phyloP scores from a whole-genome alignment of 2,329 filamentous ascomycete species.

The Coleophoma cylindrospora region DNA sequence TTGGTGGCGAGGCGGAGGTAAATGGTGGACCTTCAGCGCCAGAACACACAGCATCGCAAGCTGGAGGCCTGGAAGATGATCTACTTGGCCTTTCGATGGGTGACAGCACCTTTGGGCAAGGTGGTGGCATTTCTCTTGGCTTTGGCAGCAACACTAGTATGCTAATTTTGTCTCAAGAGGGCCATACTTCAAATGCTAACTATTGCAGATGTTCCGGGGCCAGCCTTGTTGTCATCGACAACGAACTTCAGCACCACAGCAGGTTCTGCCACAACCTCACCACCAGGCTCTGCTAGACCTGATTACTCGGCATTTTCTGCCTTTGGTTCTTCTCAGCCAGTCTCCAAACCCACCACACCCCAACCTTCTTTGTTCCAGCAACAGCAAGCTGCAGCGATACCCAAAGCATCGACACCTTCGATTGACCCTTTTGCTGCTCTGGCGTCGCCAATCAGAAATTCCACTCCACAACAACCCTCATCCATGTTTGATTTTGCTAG shows the following conservation, averaged over 20 bases:
- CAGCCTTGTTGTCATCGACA: slow-evolving; percentile 56
- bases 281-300: slow-evolving; percentile 18
- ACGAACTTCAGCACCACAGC: slow-evolving; percentile 56
- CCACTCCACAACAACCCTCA: slow-evolving; percentile 45
- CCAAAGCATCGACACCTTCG: slow-evolving; percentile 35
- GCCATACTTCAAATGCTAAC: slow-evolving; percentile 14
- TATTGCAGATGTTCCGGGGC: slow-evolving; percentile 56
- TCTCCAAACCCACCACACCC: slow-evolving; percentile 48
- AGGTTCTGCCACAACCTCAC: slow-evolving; percentile 33
- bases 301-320: slow-evolving; percentile 49
- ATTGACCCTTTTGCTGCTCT: slow-evolving; percentile 53
- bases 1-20: slow-evolving; percentile 60
- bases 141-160: slow-evolving; percentile 65
- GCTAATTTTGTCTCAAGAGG: slow-evolving; percentile 22
- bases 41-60: slow-evolving; percentile 36
- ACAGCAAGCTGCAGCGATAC: slow-evolving; percentile 20
- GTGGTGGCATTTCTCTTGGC: slow-evolving; percentile 79
- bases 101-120: slow-evolving; percentile 56
- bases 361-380: slow-evolving; percentile 44
- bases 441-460: slow-evolving; percentile 35
- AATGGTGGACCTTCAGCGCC: slow-evolving; percentile 43
- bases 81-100: slow-evolving; percentile 82
- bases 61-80: slow-evolving; percentile 79
- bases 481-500: slow-evolving; percentile 34
- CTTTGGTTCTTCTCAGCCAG: slow-evolving; percentile 44